A percentile compares a stretch with the other conserved stretches of the same genome.
Conservation (phyloP, 2,329 filamentous ascomycete species). For the Oidium heveae region DNA sequence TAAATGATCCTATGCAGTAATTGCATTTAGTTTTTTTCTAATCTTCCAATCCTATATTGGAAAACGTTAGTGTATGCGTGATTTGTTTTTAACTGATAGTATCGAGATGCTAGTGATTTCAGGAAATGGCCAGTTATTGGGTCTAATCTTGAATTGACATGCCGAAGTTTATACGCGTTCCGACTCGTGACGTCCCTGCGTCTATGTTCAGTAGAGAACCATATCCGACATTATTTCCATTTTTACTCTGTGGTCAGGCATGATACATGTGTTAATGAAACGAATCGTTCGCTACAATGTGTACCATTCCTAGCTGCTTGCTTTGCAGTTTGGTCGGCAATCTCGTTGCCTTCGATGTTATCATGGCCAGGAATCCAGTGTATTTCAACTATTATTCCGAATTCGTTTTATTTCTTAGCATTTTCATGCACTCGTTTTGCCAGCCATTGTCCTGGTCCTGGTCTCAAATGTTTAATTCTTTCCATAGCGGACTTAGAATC, state of each 20-base stretch:
- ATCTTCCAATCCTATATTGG: not conserved
- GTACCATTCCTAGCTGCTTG: not conserved
- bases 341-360: not conserved
- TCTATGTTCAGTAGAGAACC: not conserved
- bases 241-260: not conserved
- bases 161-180: not conserved
- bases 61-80: not conserved
- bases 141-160: not conserved
- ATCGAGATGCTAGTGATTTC: not conserved
- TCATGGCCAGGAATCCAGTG: too few species aligned
- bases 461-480: not conserved
- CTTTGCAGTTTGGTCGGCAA: not conserved
- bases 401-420: not conserved
- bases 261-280: not conserved
- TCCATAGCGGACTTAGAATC: not conserved
- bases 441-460: not conserved
- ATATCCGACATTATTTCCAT: not conserved
- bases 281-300: not conserved
- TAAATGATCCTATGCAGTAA: not conserved
- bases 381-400: not conserved
- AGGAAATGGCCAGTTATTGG: not conserved
- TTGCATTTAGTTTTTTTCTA: not conserved
- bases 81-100: not conserved
- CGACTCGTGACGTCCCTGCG: not conserved
- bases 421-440: not conserved